Evolutionary conservation across 495 filamentous ascomycete species (phyloP).

Genomic region (Neurospora hispaniola): DNA sequence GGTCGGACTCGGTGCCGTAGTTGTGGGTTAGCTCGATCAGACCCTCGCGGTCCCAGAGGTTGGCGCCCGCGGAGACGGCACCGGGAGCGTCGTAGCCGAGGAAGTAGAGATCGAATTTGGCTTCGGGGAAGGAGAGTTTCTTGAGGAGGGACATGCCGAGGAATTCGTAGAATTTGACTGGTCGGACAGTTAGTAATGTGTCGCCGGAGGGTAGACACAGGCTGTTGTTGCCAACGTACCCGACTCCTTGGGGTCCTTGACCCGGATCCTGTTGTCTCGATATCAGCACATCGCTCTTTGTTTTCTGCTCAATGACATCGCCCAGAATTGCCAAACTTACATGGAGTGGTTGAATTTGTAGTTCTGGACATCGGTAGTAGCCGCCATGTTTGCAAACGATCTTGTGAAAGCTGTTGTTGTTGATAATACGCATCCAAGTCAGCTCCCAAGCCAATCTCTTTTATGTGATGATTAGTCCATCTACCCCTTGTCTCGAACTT

Average conservation of each 20-base stretch:
- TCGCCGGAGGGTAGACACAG: background rate
- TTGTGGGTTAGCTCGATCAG: constrained; percentile 94
- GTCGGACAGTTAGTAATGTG: background rate
- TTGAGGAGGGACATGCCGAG: constrained; percentile 80
- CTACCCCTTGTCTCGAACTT: background rate
- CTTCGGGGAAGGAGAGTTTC: constrained; percentile 58
- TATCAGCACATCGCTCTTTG: constrained; percentile 14
- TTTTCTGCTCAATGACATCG: constrained; percentile 2
- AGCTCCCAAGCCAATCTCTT: background rate
- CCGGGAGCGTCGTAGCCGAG: constrained; percentile 59
- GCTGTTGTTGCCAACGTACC: constrained; percentile 27
- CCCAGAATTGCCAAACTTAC: constrained; percentile 34
- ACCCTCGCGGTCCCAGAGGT: constrained; percentile 75
- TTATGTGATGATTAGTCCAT: too few relatives aligned
- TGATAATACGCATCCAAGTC: background rate
- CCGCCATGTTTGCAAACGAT: constrained; percentile 50
- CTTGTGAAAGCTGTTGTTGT: background rate
- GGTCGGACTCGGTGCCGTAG: constrained; percentile 85
- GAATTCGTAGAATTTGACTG: constrained; percentile 88
- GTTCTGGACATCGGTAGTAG: constrained; percentile 58
- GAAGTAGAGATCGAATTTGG: constrained; percentile 87
- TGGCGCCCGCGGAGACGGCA: constrained; percentile 48
- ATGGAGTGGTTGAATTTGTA: constrained; percentile 82
- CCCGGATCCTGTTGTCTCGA: constrained; percentile 57
- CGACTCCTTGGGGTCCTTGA: constrained; percentile 86